Conservation (phyloP, 345 rosid genomes). For the Salix purpurea region DNA sequence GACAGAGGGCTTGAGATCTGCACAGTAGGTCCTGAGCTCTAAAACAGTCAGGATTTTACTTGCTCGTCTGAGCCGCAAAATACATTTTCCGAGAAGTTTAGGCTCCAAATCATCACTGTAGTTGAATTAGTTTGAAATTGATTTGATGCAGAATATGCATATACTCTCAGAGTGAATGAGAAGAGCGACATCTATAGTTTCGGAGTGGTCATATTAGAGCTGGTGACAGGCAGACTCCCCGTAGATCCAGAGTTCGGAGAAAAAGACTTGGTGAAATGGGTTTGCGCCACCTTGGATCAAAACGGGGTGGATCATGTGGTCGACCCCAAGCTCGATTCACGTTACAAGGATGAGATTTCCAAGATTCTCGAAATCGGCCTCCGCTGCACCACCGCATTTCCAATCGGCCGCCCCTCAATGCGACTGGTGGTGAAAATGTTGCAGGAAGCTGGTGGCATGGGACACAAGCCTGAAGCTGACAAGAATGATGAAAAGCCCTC, state of each 20-base stretch:
- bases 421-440: conserved; percentile 84
- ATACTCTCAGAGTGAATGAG: conserved; percentile 83
- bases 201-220: conserved; percentile 77
- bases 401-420: conserved; percentile 83
- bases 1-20: no score
- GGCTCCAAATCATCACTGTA: background rate
- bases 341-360: conserved; percentile 51
- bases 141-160: conserved; percentile 65
- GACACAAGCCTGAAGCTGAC: conserved; percentile 20
- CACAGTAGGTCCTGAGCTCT: rapidly evolving
- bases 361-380: conserved; percentile 67
- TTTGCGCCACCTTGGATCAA: conserved; percentile 46
- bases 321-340: conserved; percentile 54
- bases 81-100: background rate
- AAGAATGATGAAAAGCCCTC: conserved; percentile 57
- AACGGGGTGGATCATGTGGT: conserved; percentile 48
- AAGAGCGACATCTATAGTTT: conserved; percentile 94
- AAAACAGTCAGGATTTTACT: no score
- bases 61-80: no score
- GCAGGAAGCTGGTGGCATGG: conserved; percentile 45
- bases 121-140: background rate
- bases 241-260: conserved; percentile 72
- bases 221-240: conserved; percentile 71
- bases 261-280: conserved; percentile 78
- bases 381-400: conserved; percentile 67